Base-by-base conservation (phyloP, 1,284 basidiomycete genomes). In the Naganishia sp. region DNA sequence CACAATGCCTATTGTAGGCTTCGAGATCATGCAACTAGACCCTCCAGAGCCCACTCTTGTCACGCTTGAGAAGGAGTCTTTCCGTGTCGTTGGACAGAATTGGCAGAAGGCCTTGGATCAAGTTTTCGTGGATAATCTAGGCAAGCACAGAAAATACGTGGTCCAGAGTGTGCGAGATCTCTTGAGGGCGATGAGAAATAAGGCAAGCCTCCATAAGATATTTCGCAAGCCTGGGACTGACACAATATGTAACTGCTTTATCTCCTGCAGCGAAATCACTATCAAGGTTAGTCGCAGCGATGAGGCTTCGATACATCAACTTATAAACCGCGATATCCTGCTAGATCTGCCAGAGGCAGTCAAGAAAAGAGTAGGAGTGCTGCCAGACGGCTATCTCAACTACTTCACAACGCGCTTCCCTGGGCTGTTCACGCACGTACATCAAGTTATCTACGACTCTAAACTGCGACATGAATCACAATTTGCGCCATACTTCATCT, bases 111-210 rank as follows among this genome's bases (percentile, higher is more conserved):
- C 87, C 50, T 83, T 98, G 60, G 95, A 99, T 82, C 89, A 87
- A 73, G 83, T 88, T 17, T 93, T 99, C 77, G 87, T 94, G 63
- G 92, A 95, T 63, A 97, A 94, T 75, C 80, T 99, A 57, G 94
- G 94, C 68, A 98, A 98, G 80, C 98, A 93, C 81, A 84, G 94
- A 73, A 94, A 98, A 79, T 99, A 99, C 77, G 93, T 98, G 75
- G 90, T 90, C 25, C 83, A 83, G 72, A 90, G 89, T 50, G 89
- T 99, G 6, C 90, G 96, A 71, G 96, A 99, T 80, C 81, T 99
- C 25, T 78, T 99, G 61, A 85, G 95, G 52, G 96, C 94, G 1
- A 81, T 99, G 76, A 83, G 96, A 68, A 99, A 99, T 79, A 99
- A 99, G 84, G 93, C 92, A 63, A 63, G 86, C 79, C 0, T 64